phyloP scores from a whole-genome alignment of 208 protist species.

The Leishmania arabica region DNA sequence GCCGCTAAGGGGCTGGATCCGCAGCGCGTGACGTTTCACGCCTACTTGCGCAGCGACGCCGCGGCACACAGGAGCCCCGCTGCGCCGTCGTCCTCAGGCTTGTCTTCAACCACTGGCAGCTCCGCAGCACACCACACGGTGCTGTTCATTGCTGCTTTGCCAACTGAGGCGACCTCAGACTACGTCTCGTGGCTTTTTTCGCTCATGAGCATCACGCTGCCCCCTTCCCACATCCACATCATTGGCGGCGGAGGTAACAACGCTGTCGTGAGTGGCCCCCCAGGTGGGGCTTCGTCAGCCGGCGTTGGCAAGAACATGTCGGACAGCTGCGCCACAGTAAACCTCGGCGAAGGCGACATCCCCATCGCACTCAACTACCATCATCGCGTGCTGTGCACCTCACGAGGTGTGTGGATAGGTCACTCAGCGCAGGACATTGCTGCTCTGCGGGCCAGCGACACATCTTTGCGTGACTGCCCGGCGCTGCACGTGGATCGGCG shows the following conservation, averaged over 20 bases:
- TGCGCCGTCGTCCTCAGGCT: neutral
- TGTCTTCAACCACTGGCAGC: neutral
- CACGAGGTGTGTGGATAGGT: conserved; percentile 31
- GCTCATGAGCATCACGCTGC: conserved; percentile 28
- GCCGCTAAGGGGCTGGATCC: conserved; percentile 5
- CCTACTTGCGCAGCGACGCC: conserved; percentile 17
- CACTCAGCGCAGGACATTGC: conserved; percentile 31
- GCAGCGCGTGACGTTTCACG: conserved; percentile 31
- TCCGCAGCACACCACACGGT: conserved; percentile 4
- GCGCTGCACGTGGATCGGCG: conserved; percentile 26
- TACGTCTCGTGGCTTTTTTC: conserved; percentile 67
- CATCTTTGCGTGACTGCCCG: conserved; percentile 21
- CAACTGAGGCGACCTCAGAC: conserved; percentile 22
- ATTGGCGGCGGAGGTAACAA: conserved; percentile 13
- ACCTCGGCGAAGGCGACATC: conserved; percentile 19
- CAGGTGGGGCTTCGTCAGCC: neutral
- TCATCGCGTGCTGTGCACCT: conserved; percentile 34
- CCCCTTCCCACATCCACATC: conserved; percentile 16
- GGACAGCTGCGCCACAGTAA: conserved; percentile 28
- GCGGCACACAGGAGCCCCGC: neutral
- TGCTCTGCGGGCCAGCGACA: conserved; percentile 25
- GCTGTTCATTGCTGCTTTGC: conserved; percentile 57
- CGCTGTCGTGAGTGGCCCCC: neutral
- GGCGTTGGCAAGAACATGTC: neutral
- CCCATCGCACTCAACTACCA: conserved; percentile 37